A percentile compares a stretch with the other conserved stretches of the same genome.
Conservation (phyloP, 805 yeast species). For the Teunomyces atbi region DNA sequence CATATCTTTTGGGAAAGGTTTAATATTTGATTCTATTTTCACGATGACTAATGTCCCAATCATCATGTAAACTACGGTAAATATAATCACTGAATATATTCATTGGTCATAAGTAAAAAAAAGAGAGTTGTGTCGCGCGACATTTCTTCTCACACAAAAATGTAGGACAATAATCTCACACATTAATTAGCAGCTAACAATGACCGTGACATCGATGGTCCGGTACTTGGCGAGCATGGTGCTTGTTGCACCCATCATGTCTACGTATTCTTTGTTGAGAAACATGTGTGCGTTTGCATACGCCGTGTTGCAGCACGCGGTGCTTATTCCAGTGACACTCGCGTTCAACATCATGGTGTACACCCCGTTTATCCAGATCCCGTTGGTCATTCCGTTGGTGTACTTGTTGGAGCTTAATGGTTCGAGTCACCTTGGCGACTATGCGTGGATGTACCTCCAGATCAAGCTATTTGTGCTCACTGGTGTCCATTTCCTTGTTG, state of each 20-base stretch:
- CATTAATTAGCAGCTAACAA: background rate
- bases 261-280: background rate
- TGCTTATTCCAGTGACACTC: conserved; percentile 8
- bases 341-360: conserved; percentile 10
- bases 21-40: background rate
- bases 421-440: background rate
- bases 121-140: background rate
- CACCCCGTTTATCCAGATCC: conserved; percentile 11
- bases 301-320: conserved; percentile 2
- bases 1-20: background rate
- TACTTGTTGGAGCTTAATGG: conserved; percentile 12
- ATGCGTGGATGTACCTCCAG: conserved; percentile 12
- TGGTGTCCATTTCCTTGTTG: conserved; percentile 9
- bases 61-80: background rate
- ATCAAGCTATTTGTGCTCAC: conserved; percentile 7
- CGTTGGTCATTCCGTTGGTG: conserved; percentile 10
- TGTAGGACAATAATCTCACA: no score
- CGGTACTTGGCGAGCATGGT: background rate
- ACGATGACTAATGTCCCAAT: background rate
- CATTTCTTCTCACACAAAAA: background rate
- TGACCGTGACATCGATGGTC: background rate
- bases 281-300: background rate
- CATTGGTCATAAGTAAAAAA: background rate
- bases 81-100: background rate
- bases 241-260: background rate